Evolutionary conservation across 345 rosid genomes (phyloP).

Genomic region (Eucalyptus viminalis): DNA sequence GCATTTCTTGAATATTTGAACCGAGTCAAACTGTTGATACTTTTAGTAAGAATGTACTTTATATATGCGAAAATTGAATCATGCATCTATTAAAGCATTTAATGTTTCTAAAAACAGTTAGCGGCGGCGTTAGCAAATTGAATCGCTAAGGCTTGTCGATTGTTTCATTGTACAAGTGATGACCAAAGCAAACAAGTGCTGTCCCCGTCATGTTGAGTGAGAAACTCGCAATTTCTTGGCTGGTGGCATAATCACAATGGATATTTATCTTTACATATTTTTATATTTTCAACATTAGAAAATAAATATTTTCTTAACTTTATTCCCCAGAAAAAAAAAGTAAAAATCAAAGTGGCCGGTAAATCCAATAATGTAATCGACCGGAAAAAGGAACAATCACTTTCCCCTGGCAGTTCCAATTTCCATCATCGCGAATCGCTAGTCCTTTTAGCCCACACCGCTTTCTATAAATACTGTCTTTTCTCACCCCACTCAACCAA

Average conservation of each 20-base stretch:
- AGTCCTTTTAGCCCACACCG: not conserved
- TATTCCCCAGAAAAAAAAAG: not conserved
- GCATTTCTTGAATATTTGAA: too few relatives aligned
- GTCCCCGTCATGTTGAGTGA: not conserved
- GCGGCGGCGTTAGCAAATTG: not conserved
- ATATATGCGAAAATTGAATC: not conserved
- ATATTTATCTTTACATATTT: not conserved
- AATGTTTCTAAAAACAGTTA: not conserved
- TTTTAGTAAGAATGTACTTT: not conserved
- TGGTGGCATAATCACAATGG: not conserved
- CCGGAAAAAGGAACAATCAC: not conserved
- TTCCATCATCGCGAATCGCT: not conserved
- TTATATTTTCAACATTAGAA: not conserved
- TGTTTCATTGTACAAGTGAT: not conserved
- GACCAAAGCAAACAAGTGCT: not conserved
- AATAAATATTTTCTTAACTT: not conserved
- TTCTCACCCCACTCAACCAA: not conserved
- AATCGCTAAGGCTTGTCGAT: not conserved
- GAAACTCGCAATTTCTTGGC: not conserved
- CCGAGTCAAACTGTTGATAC: rapidly evolving
- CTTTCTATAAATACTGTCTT: not conserved
- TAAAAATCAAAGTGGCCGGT: not conserved
- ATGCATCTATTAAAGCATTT: not conserved
- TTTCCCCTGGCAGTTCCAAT: not conserved
- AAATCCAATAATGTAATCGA: not conserved